A percentile compares a stretch with the other conserved stretches of the same genome.
phyloP scores from a whole-genome alignment of 495 filamentous ascomycete genomes.

The Neurospora sp. region DNA sequence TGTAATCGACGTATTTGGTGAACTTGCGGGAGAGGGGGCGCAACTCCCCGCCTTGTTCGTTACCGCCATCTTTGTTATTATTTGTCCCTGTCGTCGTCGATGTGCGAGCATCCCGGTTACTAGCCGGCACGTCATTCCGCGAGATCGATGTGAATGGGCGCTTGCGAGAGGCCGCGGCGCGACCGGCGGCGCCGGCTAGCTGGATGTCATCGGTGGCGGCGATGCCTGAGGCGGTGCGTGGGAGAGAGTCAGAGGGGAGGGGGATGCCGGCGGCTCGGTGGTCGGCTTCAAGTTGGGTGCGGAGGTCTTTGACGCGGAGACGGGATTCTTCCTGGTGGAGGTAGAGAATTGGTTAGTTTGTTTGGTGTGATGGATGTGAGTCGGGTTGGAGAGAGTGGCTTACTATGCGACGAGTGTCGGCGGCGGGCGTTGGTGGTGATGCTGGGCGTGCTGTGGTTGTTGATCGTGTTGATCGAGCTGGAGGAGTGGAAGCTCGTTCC shows the following conservation, averaged over 20 bases:
- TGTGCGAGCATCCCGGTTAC: constrained; percentile 54
- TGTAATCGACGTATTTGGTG: constrained; percentile 88
- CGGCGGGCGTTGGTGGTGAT: constrained; percentile 60
- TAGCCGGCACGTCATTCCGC: constrained; percentile 46
- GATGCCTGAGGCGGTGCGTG: constrained; percentile 30
- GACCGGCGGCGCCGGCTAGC: constrained; percentile 26
- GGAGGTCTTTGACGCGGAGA: constrained; percentile 82
- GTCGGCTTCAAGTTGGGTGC: constrained; percentile 56
- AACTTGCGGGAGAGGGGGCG: constrained; percentile 50
- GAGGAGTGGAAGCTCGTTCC: constrained; percentile 52
- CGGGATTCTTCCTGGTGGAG: constrained; percentile 70
- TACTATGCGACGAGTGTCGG: constrained; percentile 58
- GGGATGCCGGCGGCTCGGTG: constrained; percentile 23
- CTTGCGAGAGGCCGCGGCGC: constrained; percentile 31
- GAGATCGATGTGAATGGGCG: constrained; percentile 53
- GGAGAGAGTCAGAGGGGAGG: constrained; percentile 1
- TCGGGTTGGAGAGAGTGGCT: not conserved
- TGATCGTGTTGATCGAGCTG: constrained; percentile 11
- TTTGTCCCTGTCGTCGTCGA: not conserved
- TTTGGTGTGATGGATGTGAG: not conserved
- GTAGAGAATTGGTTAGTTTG: not conserved
- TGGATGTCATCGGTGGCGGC: constrained; percentile 26
- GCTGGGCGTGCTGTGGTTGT: constrained; percentile 29
- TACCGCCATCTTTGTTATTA: constrained; percentile 29
- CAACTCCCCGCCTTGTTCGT: constrained; percentile 48